Evolutionary conservation across 176 grass and related monocot species (phyloP).

Genomic region (Hsuehochloa calcarea): DNA sequence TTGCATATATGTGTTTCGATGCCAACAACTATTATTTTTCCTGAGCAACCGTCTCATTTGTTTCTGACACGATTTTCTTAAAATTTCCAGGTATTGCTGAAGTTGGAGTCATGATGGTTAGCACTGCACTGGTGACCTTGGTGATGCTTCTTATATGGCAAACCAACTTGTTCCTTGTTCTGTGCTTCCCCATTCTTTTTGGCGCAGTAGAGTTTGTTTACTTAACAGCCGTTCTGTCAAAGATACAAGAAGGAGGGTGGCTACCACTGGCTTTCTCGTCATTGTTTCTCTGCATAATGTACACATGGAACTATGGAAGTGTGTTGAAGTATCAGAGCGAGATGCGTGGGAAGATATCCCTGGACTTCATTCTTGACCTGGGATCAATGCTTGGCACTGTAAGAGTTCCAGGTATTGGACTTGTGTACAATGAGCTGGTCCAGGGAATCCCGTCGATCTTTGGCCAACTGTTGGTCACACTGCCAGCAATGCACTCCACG

Average conservation of each 20-base stretch:
- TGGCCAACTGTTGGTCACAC: constrained; percentile 72
- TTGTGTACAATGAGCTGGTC: constrained; percentile 95
- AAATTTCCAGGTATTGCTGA: constrained; percentile 78
- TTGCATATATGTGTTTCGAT: constrained; percentile 9
- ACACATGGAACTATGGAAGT: constrained; percentile 96
- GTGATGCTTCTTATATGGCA: constrained; percentile 99
- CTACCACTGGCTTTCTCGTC: constrained; percentile 79
- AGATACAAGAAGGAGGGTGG: constrained; percentile 92
- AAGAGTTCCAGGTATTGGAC: constrained; percentile 87
- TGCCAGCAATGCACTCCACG: constrained; percentile 86
- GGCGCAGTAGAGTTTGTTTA: constrained; percentile 76
- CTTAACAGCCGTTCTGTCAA: constrained; percentile 79
- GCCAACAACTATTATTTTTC: not conserved
- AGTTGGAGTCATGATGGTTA: constrained; percentile 98
- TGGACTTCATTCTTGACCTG: constrained; percentile 73
- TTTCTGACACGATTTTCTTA: not conserved
- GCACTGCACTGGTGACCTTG: constrained; percentile 86
- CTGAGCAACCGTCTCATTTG: not conserved
- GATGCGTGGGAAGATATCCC: constrained; percentile 92
- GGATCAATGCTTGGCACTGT: constrained; percentile 84
- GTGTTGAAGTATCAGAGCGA: constrained; percentile 95
- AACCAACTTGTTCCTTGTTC: constrained; percentile 69
- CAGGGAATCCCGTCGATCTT: constrained; percentile 94
- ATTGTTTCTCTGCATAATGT: constrained; percentile 88
- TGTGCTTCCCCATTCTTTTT: constrained; percentile 79